Base-by-base conservation (phyloP, 495 filamentous ascomycete species). In the Lindgomyces ingoldianus region DNA sequence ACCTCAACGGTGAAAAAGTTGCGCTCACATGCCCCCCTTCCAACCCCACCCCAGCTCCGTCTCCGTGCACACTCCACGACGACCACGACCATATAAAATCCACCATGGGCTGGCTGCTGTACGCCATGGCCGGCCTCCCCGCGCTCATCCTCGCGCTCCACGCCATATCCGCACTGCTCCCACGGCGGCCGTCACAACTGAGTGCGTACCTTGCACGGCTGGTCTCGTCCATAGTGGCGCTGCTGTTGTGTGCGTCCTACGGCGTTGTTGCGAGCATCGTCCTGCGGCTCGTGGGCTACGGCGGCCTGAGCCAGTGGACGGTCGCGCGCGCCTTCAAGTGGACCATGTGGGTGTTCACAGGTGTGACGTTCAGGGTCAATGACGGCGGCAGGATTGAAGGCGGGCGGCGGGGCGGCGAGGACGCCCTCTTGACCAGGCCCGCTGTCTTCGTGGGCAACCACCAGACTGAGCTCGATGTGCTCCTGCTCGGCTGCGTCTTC, bases 401-500 rank as follows among this genome's bases (percentile, higher is more conserved):
- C 18, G 63, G 65, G 0, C 41, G 51, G 55, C 61, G 58, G 44
- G 68, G 68, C 3, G 68, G 62, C 12, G 39, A 60, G 55, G 64
- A 72, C 19, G 66, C 62, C 19, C 41, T 64, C 12, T 8, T 42
- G 46, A 64, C 57, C 26, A 84, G 93, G 39, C 95, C 94, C 3
- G 91, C 90, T 42, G 90, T 98, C 52, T 93, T 98, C 71, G 82
- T 98, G 69, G 89, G 86, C 25, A 98, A 98, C 74, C 93, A 98
- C 78, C 93, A 97, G 79, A 76, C 68, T 19, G 95, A 97, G 74
- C 83, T 99, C 58, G 94, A 99, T 73, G 89, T 99, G 30, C 81
- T 96, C 53, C 87, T 98, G 83, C 83, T 98, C 12, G 94, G 91
- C 41, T 75, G 78, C 68, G 83, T 94, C 62, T 96, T 96, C 80